These are phyloP conservation scores for Inonotus obliquus DNA, from an alignment of 1,284 basidiomycete genomes.

Conservation along the genomic window DNA sequence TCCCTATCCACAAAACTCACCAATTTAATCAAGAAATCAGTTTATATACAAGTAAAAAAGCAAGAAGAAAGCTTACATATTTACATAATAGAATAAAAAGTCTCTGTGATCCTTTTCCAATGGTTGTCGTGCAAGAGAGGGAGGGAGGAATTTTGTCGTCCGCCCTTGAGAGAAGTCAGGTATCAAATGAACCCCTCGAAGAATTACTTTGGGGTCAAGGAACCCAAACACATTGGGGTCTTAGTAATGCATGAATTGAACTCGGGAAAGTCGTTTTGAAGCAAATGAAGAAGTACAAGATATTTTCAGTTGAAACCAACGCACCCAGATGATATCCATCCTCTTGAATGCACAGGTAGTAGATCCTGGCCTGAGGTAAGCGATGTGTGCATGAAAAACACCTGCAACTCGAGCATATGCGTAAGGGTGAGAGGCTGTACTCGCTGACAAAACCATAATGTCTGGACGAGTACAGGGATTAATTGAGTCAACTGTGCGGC, in stretches of 20 bases:
- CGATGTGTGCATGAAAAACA: not conserved
- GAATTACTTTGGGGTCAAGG: not conserved
- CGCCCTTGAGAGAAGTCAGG: not conserved
- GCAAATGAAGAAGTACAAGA: not conserved
- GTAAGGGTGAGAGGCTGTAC: no score
- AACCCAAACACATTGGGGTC: not conserved
- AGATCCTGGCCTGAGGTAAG: not conserved
- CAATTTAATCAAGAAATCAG: not conserved
- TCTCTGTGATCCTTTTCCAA: not conserved
- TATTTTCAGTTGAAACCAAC: not conserved
- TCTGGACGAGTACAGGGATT: not conserved
- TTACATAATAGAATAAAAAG: not conserved
- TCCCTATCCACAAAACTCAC: not conserved
- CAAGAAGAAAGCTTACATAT: not conserved
- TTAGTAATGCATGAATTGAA: not conserved
- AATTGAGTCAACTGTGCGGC: not conserved
- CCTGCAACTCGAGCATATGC: not conserved
- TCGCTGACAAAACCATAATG: no score
- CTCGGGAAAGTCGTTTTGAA: not conserved
- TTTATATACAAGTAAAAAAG: not conserved
- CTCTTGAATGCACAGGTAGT: not conserved
- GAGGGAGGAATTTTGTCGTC: no score
- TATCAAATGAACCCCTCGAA: not conserved
- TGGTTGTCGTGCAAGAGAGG: not conserved
- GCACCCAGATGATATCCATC: not conserved